phyloP scores from a whole-genome alignment of 108 stramenopile genomes.

The Cyclostephanos tholiformis region DNA sequence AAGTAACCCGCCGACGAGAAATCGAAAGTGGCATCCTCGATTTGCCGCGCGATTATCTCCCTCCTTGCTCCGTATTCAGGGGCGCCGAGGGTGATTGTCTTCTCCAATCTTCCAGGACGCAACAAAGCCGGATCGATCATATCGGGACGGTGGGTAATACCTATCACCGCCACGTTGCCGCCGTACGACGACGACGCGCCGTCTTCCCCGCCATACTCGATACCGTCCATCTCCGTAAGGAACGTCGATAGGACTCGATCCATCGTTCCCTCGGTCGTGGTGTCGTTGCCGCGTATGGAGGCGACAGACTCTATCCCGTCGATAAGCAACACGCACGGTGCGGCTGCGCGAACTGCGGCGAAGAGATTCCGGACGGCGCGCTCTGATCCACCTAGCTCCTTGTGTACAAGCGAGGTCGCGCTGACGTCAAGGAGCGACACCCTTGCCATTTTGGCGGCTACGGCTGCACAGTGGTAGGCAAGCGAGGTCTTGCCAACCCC shows the following conservation, averaged over 20 bases:
- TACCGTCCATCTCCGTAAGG: slow-evolving; percentile 84
- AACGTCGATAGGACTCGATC: slow-evolving; percentile 85
- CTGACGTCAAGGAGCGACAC: slow-evolving; percentile 80
- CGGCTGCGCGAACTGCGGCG: slow-evolving; percentile 61
- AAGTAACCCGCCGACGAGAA: slow-evolving; percentile 36
- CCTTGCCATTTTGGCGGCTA: slow-evolving; percentile 63
- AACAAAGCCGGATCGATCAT: slow-evolving; percentile 78
- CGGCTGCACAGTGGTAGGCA: slow-evolving; percentile 62
- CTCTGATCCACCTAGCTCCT: slow-evolving; percentile 87
- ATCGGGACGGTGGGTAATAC: slow-evolving; percentile 68
- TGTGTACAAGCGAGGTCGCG: slow-evolving; percentile 84
- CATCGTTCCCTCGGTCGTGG: slow-evolving; percentile 87
- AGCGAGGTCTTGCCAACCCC: slow-evolving; percentile 76
- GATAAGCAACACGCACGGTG: slow-evolving; percentile 84
- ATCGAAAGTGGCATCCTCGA: slow-evolving; percentile 40
- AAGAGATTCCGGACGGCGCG: slow-evolving; percentile 71
- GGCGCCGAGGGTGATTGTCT: slow-evolving; percentile 52
- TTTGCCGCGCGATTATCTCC: slow-evolving; percentile 46
- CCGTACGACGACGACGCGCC: background rate
- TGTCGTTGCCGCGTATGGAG: slow-evolving; percentile 78
- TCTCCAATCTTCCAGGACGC: slow-evolving; percentile 76
- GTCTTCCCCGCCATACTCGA: slow-evolving; percentile 27
- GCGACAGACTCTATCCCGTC: slow-evolving; percentile 88
- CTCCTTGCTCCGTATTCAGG: slow-evolving; percentile 61
- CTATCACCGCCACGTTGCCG: slow-evolving; percentile 70